A percentile compares a stretch with the other conserved stretches of the same genome.
Evolutionary conservation across 2,329 filamentous ascomycete species (phyloP).

Genomic region (Epichloe gansuensis): DNA sequence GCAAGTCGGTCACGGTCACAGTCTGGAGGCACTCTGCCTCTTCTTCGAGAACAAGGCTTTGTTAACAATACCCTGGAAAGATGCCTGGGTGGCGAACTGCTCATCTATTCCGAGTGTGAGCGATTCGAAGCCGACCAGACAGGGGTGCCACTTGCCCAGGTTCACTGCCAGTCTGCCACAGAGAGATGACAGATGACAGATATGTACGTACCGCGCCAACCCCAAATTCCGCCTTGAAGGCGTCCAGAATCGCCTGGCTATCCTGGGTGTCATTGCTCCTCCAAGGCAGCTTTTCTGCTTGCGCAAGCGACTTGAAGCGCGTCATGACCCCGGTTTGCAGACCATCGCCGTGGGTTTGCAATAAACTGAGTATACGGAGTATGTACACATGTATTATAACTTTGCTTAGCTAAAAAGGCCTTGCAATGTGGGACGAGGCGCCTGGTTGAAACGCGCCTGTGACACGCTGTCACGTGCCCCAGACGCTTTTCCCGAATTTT

Average conservation of each 20-base stretch:
- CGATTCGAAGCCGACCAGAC: neutral
- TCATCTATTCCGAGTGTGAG: constrained; percentile 2
- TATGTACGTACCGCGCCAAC: constrained; percentile 29
- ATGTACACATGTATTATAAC: too few relatives aligned
- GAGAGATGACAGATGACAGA: neutral
- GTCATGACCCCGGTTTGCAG: constrained; percentile 15
- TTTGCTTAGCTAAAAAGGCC: too few relatives aligned
- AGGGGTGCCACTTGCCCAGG: neutral
- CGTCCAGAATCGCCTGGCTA: constrained; percentile 29
- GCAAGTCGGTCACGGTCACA: neutral
- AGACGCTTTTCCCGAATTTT: too few relatives aligned
- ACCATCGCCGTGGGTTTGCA: constrained; percentile 10
- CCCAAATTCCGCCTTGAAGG: constrained; percentile 26
- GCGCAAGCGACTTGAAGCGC: constrained; percentile 14
- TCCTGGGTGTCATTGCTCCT: constrained; percentile 30
- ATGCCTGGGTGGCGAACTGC: neutral
- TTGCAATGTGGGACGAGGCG: neutral
- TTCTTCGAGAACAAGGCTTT: neutral
- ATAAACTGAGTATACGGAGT: neutral
- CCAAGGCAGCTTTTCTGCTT: constrained; percentile 15
- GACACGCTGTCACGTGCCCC: constrained; percentile 19
- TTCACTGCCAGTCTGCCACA: neutral
- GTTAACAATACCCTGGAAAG: neutral
- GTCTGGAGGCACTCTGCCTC: neutral
- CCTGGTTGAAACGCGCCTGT: constrained; percentile 7